Percentiles rank a stretch among this genome's conserved stretches.
Evolutionary conservation across 306 rosid genomes (phyloP).

Genomic region (Cucurbita maxima): DNA sequence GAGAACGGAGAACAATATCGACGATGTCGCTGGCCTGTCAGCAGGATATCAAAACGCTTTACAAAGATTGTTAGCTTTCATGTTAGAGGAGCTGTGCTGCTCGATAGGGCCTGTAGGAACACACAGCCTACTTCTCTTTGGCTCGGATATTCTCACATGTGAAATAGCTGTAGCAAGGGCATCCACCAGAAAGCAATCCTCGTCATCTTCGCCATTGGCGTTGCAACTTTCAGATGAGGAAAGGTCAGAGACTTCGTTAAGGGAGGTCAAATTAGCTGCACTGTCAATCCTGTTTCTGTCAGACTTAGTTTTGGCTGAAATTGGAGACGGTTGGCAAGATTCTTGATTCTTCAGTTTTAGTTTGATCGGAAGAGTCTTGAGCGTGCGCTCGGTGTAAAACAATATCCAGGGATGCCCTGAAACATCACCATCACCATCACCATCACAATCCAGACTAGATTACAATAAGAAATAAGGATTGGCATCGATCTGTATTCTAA

Average conservation of each 20-base stretch:
- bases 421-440: slow-evolving; percentile 5
- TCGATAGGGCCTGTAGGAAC: slow-evolving; percentile 70
- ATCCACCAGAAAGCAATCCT: slow-evolving; percentile 53
- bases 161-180: slow-evolving; percentile 89
- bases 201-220: slow-evolving; percentile 54
- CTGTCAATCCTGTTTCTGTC: slow-evolving; percentile 12
- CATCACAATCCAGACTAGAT: slow-evolving; percentile 13
- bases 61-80: slow-evolving; percentile 92
- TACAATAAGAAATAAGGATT: not conserved
- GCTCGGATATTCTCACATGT: slow-evolving; percentile 83
- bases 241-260: slow-evolving; percentile 19
- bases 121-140: slow-evolving; percentile 79
- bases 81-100: slow-evolving; percentile 95
- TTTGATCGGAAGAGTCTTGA: slow-evolving; percentile 44
- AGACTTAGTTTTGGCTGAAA: slow-evolving; percentile 29
- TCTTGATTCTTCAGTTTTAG: slow-evolving; percentile 38
- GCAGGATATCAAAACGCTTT: slow-evolving; percentile 72
- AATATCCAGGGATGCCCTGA: slow-evolving; percentile 96
- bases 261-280: slow-evolving; percentile 23
- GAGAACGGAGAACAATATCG: slow-evolving; percentile 11
- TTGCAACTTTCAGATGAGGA: slow-evolving; percentile 56
- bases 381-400: slow-evolving; percentile 64
- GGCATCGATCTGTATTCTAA: not conserved
- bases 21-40: slow-evolving; percentile 30
- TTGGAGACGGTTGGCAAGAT: slow-evolving; percentile 22